These are phyloP conservation scores for Tillandsia leiboldiana DNA, from an alignment of 176 grass and related monocot genomes.

Conservation along the genomic window DNA sequence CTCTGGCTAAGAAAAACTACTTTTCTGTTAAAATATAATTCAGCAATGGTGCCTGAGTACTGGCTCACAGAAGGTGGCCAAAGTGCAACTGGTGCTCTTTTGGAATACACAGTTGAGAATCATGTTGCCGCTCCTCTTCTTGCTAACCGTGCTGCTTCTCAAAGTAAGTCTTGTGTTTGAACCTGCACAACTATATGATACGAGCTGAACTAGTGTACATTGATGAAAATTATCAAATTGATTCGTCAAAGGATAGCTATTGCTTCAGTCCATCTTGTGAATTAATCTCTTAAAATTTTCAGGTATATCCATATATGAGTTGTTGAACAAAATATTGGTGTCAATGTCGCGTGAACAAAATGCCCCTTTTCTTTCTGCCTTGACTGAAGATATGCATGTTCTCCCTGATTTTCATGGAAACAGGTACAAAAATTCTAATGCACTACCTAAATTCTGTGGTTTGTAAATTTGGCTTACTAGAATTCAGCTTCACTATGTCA, in stretches of 20 bases:
- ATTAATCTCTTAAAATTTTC: constrained; percentile 18
- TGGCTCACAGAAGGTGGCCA: constrained; percentile 95
- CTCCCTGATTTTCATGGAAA: constrained; percentile 97
- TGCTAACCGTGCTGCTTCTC: constrained; percentile 66
- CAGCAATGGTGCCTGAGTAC: constrained; percentile 84
- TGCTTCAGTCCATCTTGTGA: not conserved
- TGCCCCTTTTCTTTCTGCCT: constrained; percentile 56
- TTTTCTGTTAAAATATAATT: constrained; percentile 16
- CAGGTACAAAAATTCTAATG: constrained; percentile 36
- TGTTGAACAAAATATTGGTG: constrained; percentile 77
- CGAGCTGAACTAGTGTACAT: not conserved
- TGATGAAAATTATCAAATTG: not conserved
- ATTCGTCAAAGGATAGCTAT: not conserved
- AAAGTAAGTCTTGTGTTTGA: constrained; percentile 45
- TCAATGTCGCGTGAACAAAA: constrained; percentile 57
- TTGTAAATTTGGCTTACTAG: not conserved
- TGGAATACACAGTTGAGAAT: constrained; percentile 70
- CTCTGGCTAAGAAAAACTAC: not conserved
- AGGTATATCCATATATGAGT: constrained; percentile 80
- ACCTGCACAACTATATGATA: not conserved
- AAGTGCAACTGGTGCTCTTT: constrained; percentile 86
- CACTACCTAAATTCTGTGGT: not conserved
- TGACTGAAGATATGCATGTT: constrained; percentile 79
- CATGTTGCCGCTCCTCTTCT: constrained; percentile 68
- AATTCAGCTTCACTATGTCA: not conserved